These are phyloP conservation scores for Parachlorella kessleri DNA, from an alignment of 139 green algal genomes.

Conservation along the genomic window DNA sequence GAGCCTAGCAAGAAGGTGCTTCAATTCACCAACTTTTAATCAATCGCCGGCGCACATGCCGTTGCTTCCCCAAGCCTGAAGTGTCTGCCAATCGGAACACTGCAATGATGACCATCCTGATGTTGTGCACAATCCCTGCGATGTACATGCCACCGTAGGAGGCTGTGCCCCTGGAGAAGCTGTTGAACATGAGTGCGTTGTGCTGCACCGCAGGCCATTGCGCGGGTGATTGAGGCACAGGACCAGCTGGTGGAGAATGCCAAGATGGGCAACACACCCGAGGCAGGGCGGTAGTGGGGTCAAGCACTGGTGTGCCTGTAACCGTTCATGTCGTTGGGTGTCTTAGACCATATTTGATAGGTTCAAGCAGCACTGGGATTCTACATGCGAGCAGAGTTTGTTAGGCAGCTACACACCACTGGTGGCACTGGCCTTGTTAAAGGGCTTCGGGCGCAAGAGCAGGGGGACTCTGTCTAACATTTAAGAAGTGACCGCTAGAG, in stretches of 20 bases:
- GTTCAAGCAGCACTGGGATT: too few species aligned
- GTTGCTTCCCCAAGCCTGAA: neutral
- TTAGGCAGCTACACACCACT: too few species aligned
- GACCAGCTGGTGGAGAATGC: slow-evolving; percentile 84
- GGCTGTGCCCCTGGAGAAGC: slow-evolving; percentile 73
- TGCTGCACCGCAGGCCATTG: slow-evolving; percentile 25
- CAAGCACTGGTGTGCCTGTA: too few species aligned
- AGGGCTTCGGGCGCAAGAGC: too few species aligned
- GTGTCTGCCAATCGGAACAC: neutral
- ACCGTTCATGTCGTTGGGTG: too few species aligned
- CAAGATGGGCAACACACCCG: slow-evolving; percentile 40
- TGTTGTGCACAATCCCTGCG: neutral
- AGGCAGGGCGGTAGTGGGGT: slow-evolving; percentile 1
- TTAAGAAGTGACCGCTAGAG: too few species aligned
- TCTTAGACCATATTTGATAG: too few species aligned
- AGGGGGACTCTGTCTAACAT: too few species aligned
- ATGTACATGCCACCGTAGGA: neutral
- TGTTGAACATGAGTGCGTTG: slow-evolving; percentile 75
- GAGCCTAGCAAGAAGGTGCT: slow-evolving; percentile 91
- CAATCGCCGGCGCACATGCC: slow-evolving; percentile 5
- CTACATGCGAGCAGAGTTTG: too few species aligned
- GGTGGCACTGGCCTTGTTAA: too few species aligned
- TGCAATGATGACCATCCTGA: neutral
- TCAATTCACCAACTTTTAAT: neutral
- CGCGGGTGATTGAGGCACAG: slow-evolving; percentile 70